phyloP scores from a whole-genome alignment of 768 basidiomycete species.

The Postia placenta region DNA sequence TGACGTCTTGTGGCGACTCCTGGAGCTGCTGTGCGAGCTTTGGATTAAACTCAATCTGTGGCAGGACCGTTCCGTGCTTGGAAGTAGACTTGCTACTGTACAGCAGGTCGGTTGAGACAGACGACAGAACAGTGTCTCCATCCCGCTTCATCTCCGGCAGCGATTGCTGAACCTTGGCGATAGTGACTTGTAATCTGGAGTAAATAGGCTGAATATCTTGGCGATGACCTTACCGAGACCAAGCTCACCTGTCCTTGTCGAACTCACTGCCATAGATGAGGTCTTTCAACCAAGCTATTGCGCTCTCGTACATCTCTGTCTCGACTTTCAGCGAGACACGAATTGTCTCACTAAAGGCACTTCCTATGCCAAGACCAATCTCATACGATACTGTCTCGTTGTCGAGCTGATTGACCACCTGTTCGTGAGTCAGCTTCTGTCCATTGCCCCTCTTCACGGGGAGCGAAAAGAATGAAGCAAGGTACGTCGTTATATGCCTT shows the following conservation, averaged over 20 bases:
- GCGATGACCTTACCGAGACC: too few species aligned
- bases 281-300: conserved; percentile 82
- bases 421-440: conserved; percentile 70
- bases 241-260: conserved; percentile 64
- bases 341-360: conserved; percentile 68
- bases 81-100: conserved; percentile 67
- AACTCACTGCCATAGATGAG: conserved; percentile 72
- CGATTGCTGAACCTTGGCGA: conserved; percentile 85
- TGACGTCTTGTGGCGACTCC: conserved; percentile 62
- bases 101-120: conserved; percentile 61
- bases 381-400: conserved; percentile 89
- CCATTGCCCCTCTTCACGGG: conserved; percentile 72
- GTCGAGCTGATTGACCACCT: conserved; percentile 87
- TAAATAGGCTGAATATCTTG: too few species aligned
- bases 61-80: conserved; percentile 59
- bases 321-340: conserved; percentile 84
- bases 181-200: conserved; percentile 73
- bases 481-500: conserved; percentile 75
- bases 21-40: conserved; percentile 66
- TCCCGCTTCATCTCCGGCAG: conserved; percentile 90
- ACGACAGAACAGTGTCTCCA: conserved; percentile 71
- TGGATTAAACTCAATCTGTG: conserved; percentile 77
- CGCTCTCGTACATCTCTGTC: conserved; percentile 67
- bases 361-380: conserved; percentile 51
- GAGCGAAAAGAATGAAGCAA: conserved; percentile 82